Evolutionary conservation across 768 basidiomycete species (phyloP), one percentile per base, ranked within the genome.

Genomic region (Suillus ampliporus): DNA sequence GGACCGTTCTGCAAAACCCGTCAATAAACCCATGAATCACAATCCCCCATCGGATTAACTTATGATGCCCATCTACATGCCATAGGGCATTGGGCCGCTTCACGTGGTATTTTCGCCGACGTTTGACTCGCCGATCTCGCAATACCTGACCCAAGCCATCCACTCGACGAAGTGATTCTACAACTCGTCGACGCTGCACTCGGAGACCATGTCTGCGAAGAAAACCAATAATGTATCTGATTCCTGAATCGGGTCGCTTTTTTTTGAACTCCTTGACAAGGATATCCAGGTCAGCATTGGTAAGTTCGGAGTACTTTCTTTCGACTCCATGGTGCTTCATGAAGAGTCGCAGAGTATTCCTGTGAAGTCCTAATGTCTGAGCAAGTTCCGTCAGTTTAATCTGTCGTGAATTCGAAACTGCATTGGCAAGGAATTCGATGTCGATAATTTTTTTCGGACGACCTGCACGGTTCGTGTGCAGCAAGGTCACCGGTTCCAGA

Each of bases 21-120:
- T 82, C 79, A 21, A 80, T 65, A 58, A 74, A 69, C 0, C 76
- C 76, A 65, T 77, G 75, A 7, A 77, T 69, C 19, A 73, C 72
- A 61, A 77, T 69, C 3, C 76, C 76, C 77, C 77, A 80, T 1
- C 68, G 70, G 3, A 71, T 68, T 0, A 80, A 61, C 15, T 75
- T 75, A 57, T 75, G 72, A 61, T 75, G 71, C 0, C 73, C 66
- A 48, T 74, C 69, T 1, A 70, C 23, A 43, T 74, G 72, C 72
- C 71, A 73, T 0, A 69, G 37, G 0, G 61, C 48, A 61, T 72
- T 69, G 4, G 69, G 66, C 0, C 61, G 56, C 77, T 79, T 66
- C 0, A 77, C 75, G 2, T 63, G 54, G 61, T 79, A 79, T 8
- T 75, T 72, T 2, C 72, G 59, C 5, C 68, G 52, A 6, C 64